Base-by-base conservation (phyloP, 1,284 basidiomycete species). In the Xerocomus subilludens region DNA sequence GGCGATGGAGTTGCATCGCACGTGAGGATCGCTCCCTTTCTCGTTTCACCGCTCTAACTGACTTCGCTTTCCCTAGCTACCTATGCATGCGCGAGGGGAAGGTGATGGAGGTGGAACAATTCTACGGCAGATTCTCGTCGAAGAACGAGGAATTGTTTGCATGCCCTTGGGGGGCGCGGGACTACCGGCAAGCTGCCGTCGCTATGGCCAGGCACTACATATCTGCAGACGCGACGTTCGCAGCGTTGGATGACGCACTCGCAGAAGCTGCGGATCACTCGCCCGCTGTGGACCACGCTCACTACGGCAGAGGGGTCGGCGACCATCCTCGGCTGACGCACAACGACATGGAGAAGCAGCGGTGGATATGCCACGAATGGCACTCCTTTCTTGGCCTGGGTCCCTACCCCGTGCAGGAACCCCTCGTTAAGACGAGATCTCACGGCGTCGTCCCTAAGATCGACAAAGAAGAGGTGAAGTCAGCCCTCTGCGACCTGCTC, bases 171-270 rank as follows among this genome's bases (percentile, higher is more conserved):
- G 33, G 47, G 11, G 11, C 47, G 2, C 14, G 25, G 16, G 68
- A 69, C n/a, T 69, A 51, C 33, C 20, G 59, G 0, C 67, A 69
- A 23, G 68, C 27, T 3, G 68, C 35, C 2, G 51, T 62, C n/a
- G 14, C n/a, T 13, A 69, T 69, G 68, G 58, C 38, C 4, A 63
- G 68, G 32, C 68, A 69, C 21, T 69, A 30, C 30, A 69, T 55
- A 23, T 53, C 36, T 5, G 6, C 59, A 1, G 38, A 69, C 14
- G 49, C 59, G n/a, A 63, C 32, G 21, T 55, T 69, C n/a, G 5
- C 35, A 1, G 36, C n/a, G 2, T 47, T 69, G 11, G 59, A 69
- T 13, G 36, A 66, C 1, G 36, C 20, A 2, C 65, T 67, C 20
- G 25, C 38, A 5, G 30, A 58, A 18, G 38, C 55, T n/a, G 65